A percentile compares a stretch with the other conserved stretches of the same genome.
Conservation (phyloP, 805 yeast genomes). For the Cyberlindnera meyerae region DNA sequence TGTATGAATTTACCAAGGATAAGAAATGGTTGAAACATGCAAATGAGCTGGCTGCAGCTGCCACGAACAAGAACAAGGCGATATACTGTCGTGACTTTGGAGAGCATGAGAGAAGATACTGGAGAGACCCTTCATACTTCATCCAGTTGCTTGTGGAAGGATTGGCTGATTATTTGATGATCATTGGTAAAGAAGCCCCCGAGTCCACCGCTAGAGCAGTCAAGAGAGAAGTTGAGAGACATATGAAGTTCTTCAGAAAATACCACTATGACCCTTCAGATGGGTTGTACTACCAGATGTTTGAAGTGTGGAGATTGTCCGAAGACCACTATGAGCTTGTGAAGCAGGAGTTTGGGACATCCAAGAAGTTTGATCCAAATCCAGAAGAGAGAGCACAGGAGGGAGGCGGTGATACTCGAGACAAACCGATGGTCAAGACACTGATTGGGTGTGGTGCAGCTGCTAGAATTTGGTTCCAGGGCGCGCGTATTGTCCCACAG, state of each 20-base stretch:
- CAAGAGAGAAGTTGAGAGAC: slow-evolving; percentile 44
- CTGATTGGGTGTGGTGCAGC: slow-evolving; percentile 64
- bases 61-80: slow-evolving; percentile 48
- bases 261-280: slow-evolving; percentile 53
- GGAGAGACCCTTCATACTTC: slow-evolving; percentile 61
- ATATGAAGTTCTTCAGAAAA: slow-evolving; percentile 51
- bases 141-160: slow-evolving; percentile 64
- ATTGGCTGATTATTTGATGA: slow-evolving; percentile 56
- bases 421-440: slow-evolving; percentile 40
- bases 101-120: slow-evolving; percentile 47
- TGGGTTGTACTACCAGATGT: slow-evolving; percentile 54
- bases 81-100: slow-evolving; percentile 56
- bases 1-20: slow-evolving; percentile 48
- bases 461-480: slow-evolving; percentile 65
- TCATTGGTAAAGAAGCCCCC: slow-evolving; percentile 38
- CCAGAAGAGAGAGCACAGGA: slow-evolving; percentile 45
- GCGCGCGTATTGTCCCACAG: slow-evolving; percentile 41
- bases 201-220: slow-evolving; percentile 28
- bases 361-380: slow-evolving; percentile 45
- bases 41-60: slow-evolving; percentile 44
- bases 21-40: slow-evolving; percentile 39
- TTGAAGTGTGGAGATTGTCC: slow-evolving; percentile 53
- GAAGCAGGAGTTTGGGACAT: slow-evolving; percentile 49
- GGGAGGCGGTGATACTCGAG: slow-evolving; percentile 33
- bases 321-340: slow-evolving; percentile 47